Evolutionary conservation across 2,329 filamentous ascomycete genomes (phyloP).

Genomic region (Coleophoma cylindrospora): DNA sequence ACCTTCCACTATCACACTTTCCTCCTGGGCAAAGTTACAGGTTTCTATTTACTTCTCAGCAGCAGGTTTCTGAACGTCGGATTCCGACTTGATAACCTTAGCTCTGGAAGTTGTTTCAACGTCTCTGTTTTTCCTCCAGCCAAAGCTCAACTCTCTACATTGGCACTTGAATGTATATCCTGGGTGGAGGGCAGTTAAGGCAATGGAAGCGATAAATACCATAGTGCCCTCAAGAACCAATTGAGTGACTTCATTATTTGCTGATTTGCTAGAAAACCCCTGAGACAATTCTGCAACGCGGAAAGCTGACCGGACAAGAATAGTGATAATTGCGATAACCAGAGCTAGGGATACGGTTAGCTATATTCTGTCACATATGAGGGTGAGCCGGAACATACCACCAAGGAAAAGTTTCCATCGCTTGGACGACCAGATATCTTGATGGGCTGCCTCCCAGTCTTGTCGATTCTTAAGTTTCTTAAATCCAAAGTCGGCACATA

Average conservation of each 20-base stretch:
- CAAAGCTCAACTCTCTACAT: background rate
- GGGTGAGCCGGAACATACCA: background rate
- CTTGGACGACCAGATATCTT: conserved; percentile 7
- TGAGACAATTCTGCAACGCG: conserved; percentile 50
- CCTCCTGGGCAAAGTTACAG: no score
- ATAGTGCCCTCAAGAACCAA: conserved; percentile 38
- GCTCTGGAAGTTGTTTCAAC: no score
- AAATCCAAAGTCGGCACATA: conserved; percentile 3
- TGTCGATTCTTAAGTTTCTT: conserved; percentile 2
- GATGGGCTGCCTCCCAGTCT: conserved; percentile 8
- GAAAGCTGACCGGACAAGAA: conserved; percentile 50
- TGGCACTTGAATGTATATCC: conserved; percentile 7
- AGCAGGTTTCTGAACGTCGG: no score
- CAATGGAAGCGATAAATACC: conserved; percentile 22
- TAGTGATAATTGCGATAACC: conserved; percentile 42
- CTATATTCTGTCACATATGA: background rate
- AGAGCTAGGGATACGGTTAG: conserved; percentile 26
- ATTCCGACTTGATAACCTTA: no score
- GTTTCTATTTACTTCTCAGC: no score
- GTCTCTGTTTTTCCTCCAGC: background rate
- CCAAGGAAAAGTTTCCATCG: background rate
- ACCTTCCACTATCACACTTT: no score
- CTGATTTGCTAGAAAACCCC: conserved; percentile 46
- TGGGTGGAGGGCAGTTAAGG: conserved; percentile 25
- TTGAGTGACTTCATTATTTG: conserved; percentile 36